phyloP scores from a whole-genome alignment of 805 yeast species.

The Pichia eremophila region DNA sequence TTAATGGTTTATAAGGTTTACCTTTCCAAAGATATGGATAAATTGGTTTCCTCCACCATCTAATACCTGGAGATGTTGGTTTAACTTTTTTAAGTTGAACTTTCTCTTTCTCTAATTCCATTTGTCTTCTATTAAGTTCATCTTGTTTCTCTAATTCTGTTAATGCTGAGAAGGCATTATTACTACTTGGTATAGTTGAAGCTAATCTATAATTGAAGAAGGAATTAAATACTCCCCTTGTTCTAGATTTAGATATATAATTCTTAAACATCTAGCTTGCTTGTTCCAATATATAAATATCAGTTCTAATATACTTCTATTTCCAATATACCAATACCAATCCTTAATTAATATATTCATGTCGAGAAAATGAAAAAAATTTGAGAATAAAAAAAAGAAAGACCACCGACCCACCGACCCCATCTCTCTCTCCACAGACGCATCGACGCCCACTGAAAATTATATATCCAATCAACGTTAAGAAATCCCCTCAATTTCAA shows the following conservation, averaged over 20 bases:
- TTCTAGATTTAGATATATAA: background rate
- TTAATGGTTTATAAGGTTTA: slow-evolving; percentile 65
- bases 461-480: too few relatives aligned
- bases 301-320: too few relatives aligned
- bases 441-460: too few relatives aligned
- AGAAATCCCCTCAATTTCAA: too few relatives aligned
- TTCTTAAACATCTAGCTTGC: too few relatives aligned
- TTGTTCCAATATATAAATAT: too few relatives aligned
- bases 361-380: background rate
- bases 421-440: too few relatives aligned
- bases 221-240: background rate
- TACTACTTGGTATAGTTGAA: background rate
- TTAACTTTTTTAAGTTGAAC: slow-evolving; percentile 67
- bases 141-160: slow-evolving; percentile 80
- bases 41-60: slow-evolving; percentile 83
- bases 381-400: background rate
- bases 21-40: slow-evolving; percentile 85
- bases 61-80: slow-evolving; percentile 76
- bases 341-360: background rate
- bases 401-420: too few relatives aligned
- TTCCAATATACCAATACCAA: too few relatives aligned
- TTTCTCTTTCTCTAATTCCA: slow-evolving; percentile 59
- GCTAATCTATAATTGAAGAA: slow-evolving; percentile 9
- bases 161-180: background rate
- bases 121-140: slow-evolving; percentile 57